Base-by-base conservation (phyloP, 768 basidiomycete genomes). In the Mycena floridula region DNA sequence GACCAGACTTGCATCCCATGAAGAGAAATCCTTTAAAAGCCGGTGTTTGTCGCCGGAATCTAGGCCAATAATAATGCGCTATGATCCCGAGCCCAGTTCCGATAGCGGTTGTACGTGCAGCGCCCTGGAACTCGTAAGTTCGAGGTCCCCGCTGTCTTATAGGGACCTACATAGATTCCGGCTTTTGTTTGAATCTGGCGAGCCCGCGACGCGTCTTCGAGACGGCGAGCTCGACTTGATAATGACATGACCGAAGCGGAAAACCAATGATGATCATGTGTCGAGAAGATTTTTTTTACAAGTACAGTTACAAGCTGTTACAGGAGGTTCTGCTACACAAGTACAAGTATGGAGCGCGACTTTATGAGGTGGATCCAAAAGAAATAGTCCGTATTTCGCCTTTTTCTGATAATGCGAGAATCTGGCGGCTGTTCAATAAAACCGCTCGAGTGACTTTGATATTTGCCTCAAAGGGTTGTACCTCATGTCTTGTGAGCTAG, bases 11-110 rank as follows among this genome's bases (percentile, higher is more conserved):
- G 89, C 89, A 80, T 45, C 77, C 74, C 24, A 81, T 79, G 6
- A 89, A 74, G 4, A 92, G 63, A 59, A 89, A 92, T 1, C 74
- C 79, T 61, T 93, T 93, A 70, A 90, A 79, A 3, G 85, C 77
- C 16, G 89, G 69, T 0, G 87, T 85, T 60, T 90, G 89, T 18
- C 83, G 79, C 85, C 81, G 72, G 61, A 89, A 89, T 25, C 68
- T 53, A 25, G 85, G 85, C 81, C 81, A 90, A n/a, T 70, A 65
- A 57, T 79, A 74, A 54, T 90, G 84, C 12, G 67, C 78, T 38
- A 89, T 63, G 36, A 77, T 69, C 8, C 78, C 73, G 22, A 79
- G 56, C n/a, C 82, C 82, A 25, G 79, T 49, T 4, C 85, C 81
- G 37, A 83, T 51, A 28, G 66, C 71, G 12, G 73, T 74, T 44